Base-by-base conservation (phyloP, 2,329 filamentous ascomycete genomes). In the Beauveria medogensis region DNA sequence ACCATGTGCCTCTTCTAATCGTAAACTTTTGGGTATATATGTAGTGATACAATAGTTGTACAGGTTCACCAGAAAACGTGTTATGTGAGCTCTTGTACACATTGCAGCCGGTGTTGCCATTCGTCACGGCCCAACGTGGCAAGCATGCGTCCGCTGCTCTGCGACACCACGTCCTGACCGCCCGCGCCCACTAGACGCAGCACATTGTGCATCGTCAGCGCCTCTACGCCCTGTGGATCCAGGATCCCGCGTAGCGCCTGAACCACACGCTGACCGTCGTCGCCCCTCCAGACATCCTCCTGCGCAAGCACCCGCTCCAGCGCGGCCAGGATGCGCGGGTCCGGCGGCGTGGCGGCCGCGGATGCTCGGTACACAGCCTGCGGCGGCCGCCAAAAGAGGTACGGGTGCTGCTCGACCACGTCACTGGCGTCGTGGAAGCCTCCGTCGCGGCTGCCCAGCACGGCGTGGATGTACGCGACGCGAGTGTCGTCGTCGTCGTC, bases 371-470 rank as follows among this genome's bases (percentile, higher is more conserved):
- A 75, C 24, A 69, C 53, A 7, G 47, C 37, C n/a, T 61, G 53
- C 1, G 73, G 72, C 22, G 74, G 69, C 3, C 72, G 69, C 72
- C 73, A 77, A 63, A 77, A 70, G 48, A 76, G 70, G 60, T 75
- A 74, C 1, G 74, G 73, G 34, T 74, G 70, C 9, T 69, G 64
- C 10, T 59, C 65, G 40, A 72, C 53, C 5, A 74, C 62, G 10
- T 62, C 53, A 8, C 60, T 61, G 0, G 64, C 59, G 37, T 57
- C 59, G 14, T 66, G 65, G 48, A 72, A 66, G 22, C 68, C 69
- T 7, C 66, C 52, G 59, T 70, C 69, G 9, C 68, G 65, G 14
- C 68, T 59, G 26, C 66, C 44, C 56, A 65, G 47, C 24, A 69
- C 64, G 26, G 61, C 55, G 47, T 64, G 62, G n/a, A 67, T 50